Evolutionary conservation across 768 basidiomycete genomes (phyloP).

Genomic region (Mycena metata): DNA sequence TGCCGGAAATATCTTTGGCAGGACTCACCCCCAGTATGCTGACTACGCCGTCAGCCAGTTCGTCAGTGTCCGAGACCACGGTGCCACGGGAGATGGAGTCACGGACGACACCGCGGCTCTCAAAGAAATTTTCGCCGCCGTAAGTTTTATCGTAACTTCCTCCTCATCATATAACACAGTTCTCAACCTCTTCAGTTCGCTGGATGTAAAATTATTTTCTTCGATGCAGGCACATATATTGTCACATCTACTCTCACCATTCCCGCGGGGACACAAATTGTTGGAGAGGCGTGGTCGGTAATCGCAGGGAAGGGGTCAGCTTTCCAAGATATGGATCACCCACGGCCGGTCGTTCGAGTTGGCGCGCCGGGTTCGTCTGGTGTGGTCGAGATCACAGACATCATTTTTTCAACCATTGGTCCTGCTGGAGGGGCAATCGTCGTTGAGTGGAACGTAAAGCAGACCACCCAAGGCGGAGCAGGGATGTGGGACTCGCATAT

Average conservation of each 20-base stretch:
- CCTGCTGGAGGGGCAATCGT: conserved; percentile 71
- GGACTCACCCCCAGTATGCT: conserved; percentile 76
- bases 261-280: conserved; percentile 68
- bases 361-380: conserved; percentile 64
- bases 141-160: conserved; percentile 7
- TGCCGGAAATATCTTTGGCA: conserved; percentile 72
- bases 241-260: conserved; percentile 69
- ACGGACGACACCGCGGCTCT: conserved; percentile 84
- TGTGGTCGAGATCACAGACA: conserved; percentile 72
- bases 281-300: conserved; percentile 73
- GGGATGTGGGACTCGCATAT: conserved; percentile 75
- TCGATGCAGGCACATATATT: conserved; percentile 79
- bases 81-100: conserved; percentile 79
- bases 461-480: conserved; percentile 68
- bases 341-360: conserved; percentile 61
- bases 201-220: conserved; percentile 70
- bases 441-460: conserved; percentile 76
- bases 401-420: conserved; percentile 72
- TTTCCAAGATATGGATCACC: conserved; percentile 61
- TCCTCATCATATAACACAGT: conserved; percentile 10
- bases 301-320: conserved; percentile 63
- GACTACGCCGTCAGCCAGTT: conserved; percentile 73
- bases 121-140: conserved; percentile 63
- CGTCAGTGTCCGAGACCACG: conserved; percentile 77
- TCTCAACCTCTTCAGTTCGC: conserved; percentile 56